Conservation (phyloP, 192 early-diverging fungal species). For the Diversispora eburnea region DNA sequence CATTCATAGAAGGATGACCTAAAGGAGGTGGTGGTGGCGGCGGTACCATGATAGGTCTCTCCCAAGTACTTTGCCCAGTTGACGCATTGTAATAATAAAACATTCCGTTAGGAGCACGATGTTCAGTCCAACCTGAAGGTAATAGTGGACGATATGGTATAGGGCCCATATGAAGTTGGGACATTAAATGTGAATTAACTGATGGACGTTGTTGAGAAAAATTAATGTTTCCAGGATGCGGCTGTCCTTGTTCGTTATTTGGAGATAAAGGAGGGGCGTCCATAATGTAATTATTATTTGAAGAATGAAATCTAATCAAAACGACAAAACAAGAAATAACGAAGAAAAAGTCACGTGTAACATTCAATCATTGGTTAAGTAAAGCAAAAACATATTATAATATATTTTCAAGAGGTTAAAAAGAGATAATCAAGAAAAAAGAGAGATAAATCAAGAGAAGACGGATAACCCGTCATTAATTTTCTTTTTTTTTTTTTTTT, state of each 20-base stretch:
- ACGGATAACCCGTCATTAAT: no score
- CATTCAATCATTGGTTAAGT: no score
- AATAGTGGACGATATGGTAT: conserved; percentile 28
- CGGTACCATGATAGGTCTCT: conserved; percentile 38
- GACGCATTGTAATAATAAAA: conserved; percentile 73
- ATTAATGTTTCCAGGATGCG: not conserved
- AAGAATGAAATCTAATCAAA: no score
- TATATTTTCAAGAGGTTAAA: no score
- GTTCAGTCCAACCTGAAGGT: conserved; percentile 61
- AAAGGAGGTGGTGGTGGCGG: conserved; percentile 31
- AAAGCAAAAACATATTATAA: no score
- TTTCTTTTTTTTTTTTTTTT: no score
- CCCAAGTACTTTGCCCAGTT: conserved; percentile 71
- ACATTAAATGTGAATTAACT: conserved; percentile 1
- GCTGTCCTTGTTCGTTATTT: conserved; percentile 7
- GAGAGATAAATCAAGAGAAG: no score
- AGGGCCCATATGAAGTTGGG: conserved; percentile 6
- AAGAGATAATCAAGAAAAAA: no score
- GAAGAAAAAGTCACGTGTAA: no score
- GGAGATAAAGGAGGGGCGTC: not conserved
- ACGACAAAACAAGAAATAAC: no score
- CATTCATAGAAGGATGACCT: conserved; percentile 31
- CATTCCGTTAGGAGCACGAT: conserved; percentile 56
- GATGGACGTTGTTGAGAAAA: not conserved
- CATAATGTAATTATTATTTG: not conserved